Conservation (phyloP, 768 basidiomycete species). For the Hydnum rufescens region DNA sequence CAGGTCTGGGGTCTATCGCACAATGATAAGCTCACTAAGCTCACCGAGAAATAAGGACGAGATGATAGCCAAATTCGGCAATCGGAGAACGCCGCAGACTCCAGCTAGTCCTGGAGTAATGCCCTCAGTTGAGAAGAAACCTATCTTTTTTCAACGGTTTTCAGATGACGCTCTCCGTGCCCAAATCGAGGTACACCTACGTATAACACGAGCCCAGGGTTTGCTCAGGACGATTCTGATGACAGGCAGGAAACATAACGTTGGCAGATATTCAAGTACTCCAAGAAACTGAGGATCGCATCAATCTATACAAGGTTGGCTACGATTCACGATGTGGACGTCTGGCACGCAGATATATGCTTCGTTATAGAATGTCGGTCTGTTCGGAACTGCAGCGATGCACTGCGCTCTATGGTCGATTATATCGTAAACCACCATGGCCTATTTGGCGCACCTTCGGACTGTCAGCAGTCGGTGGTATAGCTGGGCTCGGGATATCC, state of each 20-base stretch:
- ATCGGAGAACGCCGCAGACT: no score
- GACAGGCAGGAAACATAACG: background rate
- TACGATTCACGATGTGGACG: background rate
- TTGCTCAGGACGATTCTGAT: background rate
- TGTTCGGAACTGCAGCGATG: background rate
- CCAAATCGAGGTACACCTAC: background rate
- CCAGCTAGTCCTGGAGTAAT: no score
- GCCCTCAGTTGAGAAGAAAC: background rate
- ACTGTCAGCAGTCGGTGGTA: background rate
- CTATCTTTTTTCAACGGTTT: no score
- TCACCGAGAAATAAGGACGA: no score
- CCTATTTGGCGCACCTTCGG: background rate
- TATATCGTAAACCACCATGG: background rate
- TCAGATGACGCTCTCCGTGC: background rate
- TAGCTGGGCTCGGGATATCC: background rate
- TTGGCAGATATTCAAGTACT: background rate
- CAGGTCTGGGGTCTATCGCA: no score
- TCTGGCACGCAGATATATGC: background rate
- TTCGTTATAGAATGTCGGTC: background rate
- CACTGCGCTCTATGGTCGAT: background rate
- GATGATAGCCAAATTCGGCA: no score
- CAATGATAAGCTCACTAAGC: no score
- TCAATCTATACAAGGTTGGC: background rate
- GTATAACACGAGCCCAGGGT: background rate
- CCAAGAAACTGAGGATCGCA: background rate